Evolutionary conservation across 768 basidiomycete genomes (phyloP), one percentile per base, ranked within the genome.

Genomic region (Naganishia vaughanmartiniae): DNA sequence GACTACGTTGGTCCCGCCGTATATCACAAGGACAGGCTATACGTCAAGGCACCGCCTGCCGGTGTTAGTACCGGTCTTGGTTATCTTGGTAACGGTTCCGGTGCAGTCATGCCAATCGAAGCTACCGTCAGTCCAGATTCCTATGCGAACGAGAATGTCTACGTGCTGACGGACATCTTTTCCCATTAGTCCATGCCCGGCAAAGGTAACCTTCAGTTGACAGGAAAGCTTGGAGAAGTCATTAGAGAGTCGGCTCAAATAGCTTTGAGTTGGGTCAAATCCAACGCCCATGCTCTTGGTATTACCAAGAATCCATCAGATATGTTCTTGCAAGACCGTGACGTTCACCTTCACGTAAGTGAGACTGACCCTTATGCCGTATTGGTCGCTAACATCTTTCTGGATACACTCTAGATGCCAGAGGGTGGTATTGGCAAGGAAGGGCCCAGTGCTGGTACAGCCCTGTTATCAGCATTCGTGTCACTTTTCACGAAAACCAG

Each of bases 171-270:
- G 19, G 57, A 15, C 21, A 21, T 34, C 54, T 28, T 42, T 30
- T n/a, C 2, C 24, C 21, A 55, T n/a, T 79, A 93, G 92, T 88
- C 88, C 63, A 98, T 96, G 93, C 94, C 95, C 30, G 96, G 96
- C 2, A 95, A 95, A 79, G 95, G 95, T 15, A 86, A 85, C 19
- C 84, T 99, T 1, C 93, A 93, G 74, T 83, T 98, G 10, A 98
- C 96, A 0, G 96, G 96, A 46, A 98, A 98, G 82, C 89, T 99
- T 4, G 95, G 95, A 54, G 96, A 99, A 76, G 96, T 98, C 71
- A 97, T 99, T 79, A 87, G 92, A 45, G 96, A 98, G 83, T 92
- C 90, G 73, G 93, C 94, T 0, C 92, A 96, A 80, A 96, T 99
- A 73, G 92, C 90, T 4, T 82, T 98, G 71, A 90, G 90, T 77